Conservation (phyloP, 129 eudicot genomes). For the Flaveria sonorensis region DNA sequence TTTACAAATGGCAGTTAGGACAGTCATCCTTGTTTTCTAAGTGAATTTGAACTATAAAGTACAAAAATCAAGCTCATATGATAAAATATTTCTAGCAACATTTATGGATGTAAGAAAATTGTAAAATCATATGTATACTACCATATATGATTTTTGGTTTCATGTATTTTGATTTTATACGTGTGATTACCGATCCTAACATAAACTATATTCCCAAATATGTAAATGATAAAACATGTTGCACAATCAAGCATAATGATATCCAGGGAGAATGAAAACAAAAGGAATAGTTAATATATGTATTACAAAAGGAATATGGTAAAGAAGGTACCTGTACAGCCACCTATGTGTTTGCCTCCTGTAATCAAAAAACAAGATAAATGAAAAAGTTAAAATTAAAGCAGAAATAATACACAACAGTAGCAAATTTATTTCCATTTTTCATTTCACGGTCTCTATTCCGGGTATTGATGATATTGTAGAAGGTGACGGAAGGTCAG, state of each 20-base stretch:
- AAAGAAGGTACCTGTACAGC: slow-evolving; percentile 72
- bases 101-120: slow-evolving; percentile 7
- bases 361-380: slow-evolving; percentile 31
- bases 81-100: background rate
- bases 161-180: background rate
- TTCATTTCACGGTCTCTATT: background rate
- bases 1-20: slow-evolving; percentile 12
- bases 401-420: background rate
- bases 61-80: background rate
- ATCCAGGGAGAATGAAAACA: background rate
- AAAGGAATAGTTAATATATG: background rate
- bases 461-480: background rate
- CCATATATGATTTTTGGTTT: slow-evolving; percentile 9
- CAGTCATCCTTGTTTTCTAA: background rate
- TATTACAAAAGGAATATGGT: slow-evolving; percentile 1
- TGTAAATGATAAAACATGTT: background rate
- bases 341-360: slow-evolving; percentile 96
- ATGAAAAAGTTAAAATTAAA: slow-evolving; percentile 16
- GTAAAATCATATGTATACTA: background rate
- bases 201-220: background rate
- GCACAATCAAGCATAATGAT: slow-evolving; percentile 12
- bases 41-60: background rate
- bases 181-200: slow-evolving; percentile 3
- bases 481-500: background rate
- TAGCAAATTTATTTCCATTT: background rate